phyloP scores from a whole-genome alignment of 2,329 filamentous ascomycete species.

The Elsinoe australis region DNA sequence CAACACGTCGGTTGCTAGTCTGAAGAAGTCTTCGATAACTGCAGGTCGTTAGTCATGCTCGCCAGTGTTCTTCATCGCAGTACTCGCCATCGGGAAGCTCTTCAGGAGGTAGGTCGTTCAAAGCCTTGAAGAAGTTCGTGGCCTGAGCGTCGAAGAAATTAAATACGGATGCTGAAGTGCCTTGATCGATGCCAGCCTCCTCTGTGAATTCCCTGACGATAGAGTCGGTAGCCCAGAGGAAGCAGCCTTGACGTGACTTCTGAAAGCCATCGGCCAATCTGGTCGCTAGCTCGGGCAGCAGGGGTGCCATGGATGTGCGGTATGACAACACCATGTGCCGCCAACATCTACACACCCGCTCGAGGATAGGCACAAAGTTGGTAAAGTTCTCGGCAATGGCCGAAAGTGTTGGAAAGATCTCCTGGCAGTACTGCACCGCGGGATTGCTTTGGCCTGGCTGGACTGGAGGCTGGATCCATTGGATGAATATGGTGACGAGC shows the following conservation, averaged over 20 bases:
- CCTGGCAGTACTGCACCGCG: conserved; percentile 90
- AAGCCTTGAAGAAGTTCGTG: conserved; percentile 76
- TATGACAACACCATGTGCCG: conserved; percentile 96
- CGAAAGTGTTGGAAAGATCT: conserved; percentile 80
- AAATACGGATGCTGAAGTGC: conserved; percentile 83
- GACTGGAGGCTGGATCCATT: conserved; percentile 67
- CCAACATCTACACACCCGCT: conserved; percentile 92
- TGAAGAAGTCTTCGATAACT: conserved; percentile 96
- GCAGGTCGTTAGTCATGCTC: conserved; percentile 19
- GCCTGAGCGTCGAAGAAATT: conserved; percentile 92
- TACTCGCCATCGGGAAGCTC: conserved; percentile 62
- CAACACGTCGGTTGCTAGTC: conserved; percentile 80
- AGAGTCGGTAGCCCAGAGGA: conserved; percentile 95
- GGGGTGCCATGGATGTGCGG: conserved; percentile 74
- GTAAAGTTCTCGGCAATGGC: conserved; percentile 85
- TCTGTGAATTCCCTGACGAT: conserved; percentile 94
- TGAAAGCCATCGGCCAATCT: conserved; percentile 82
- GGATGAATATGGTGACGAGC: conserved; percentile 82
- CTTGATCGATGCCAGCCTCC: conserved; percentile 69
- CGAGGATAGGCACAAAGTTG: conserved; percentile 77
- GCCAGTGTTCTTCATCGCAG: background rate
- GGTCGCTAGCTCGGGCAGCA: conserved; percentile 78
- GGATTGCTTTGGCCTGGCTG: conserved; percentile 69
- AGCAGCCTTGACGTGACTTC: conserved; percentile 82
- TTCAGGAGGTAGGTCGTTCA: conserved; percentile 72